Evolutionary conservation across 176 grass and related monocot species (phyloP).

Genomic region (Avena atlantica): DNA sequence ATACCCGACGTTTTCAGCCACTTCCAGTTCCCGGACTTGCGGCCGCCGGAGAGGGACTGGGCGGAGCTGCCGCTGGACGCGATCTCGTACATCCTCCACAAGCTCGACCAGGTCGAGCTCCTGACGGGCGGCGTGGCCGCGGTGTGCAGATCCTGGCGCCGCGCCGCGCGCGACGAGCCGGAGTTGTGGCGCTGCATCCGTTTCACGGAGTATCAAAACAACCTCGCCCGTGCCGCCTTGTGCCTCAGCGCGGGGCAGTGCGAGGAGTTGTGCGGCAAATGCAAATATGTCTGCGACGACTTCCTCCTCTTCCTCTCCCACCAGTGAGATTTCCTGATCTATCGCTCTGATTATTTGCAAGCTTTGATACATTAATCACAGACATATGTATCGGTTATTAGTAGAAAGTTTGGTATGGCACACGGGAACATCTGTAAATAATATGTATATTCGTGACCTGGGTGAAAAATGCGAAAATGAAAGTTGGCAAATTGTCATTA

Average conservation of each 20-base stretch:
- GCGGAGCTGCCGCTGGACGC: conserved; percentile 1
- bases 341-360: not conserved
- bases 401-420: too few species aligned
- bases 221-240: conserved; percentile 10
- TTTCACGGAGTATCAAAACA: too few species aligned
- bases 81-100: not conserved
- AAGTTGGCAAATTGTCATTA: too few species aligned
- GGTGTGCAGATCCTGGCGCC: not conserved
- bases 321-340: conserved; percentile 9
- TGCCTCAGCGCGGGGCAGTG: conserved; percentile 31
- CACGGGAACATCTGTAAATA: too few species aligned
- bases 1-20: not conserved
- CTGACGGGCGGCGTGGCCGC: not conserved
- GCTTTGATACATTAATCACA: too few species aligned
- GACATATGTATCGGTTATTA: too few species aligned
- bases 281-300: conserved; percentile 7
- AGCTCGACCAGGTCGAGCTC: not conserved
- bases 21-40: not conserved
- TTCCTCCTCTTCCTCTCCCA: conserved; percentile 36
- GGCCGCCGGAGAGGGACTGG: not conserved
- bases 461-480: too few species aligned
- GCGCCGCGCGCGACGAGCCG: not conserved
- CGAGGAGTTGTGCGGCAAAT: conserved; percentile 31
- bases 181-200: not conserved
- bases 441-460: too few species aligned